Evolutionary conservation across 2,329 filamentous ascomycete genomes (phyloP).

Genomic region (Teratosphaeria nubilosa): DNA sequence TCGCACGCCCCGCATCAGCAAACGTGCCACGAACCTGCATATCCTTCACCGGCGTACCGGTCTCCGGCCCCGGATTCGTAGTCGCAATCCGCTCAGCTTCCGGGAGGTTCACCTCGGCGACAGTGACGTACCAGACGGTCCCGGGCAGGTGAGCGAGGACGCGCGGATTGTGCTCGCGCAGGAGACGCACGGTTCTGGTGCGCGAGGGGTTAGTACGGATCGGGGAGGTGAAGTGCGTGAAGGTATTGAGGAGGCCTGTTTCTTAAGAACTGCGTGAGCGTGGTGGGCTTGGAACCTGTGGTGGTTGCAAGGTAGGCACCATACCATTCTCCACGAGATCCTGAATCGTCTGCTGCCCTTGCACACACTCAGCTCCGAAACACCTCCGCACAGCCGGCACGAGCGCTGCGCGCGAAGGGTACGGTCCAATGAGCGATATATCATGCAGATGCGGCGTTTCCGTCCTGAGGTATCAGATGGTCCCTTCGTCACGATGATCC

Average conservation of each 20-base stretch:
- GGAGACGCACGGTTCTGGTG: not conserved
- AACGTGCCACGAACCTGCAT: not conserved
- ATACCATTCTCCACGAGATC: not conserved
- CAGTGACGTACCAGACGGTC: slow-evolving; percentile 3
- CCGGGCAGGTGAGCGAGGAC: slow-evolving; percentile 1
- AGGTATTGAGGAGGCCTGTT: not conserved
- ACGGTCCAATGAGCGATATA: slow-evolving; percentile 2
- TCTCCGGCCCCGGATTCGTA: not conserved
- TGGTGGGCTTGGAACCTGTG: too few relatives aligned
- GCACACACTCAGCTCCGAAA: not conserved
- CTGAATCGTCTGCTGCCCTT: not conserved
- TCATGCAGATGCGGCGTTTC: slow-evolving; percentile 3
- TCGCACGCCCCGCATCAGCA: not conserved
- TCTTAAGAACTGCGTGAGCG: too few relatives aligned
- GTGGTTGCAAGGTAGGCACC: too few relatives aligned
- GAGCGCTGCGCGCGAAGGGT: not conserved
- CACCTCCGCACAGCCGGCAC: not conserved
- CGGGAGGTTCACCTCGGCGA: not conserved
- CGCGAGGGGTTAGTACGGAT: slow-evolving; percentile 3
- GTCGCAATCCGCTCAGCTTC: not conserved
- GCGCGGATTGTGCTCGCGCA: not conserved
- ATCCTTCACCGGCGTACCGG: not conserved
- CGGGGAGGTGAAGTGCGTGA: slow-evolving; percentile 2
- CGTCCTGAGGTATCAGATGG: slow-evolving; percentile 3
- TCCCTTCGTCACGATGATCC: not conserved